Conservation (phyloP, 2,329 filamentous ascomycete species). For the Fusarium aywerte region DNA sequence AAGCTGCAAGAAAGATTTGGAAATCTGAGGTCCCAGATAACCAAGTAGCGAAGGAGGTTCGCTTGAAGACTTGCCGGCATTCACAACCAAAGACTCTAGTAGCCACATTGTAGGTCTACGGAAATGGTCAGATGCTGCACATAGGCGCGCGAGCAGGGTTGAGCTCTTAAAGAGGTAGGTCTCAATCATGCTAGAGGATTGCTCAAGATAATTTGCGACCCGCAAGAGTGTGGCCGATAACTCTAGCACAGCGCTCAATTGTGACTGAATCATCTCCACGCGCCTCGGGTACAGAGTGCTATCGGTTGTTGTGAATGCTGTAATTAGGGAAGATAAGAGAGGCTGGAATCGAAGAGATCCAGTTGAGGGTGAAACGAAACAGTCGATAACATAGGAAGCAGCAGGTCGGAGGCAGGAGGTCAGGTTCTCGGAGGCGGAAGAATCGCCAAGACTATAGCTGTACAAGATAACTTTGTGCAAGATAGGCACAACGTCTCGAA, state of each 20-base stretch:
- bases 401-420: slow-evolving; percentile 75
- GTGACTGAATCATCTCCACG: slow-evolving; percentile 65
- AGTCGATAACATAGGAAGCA: slow-evolving; percentile 79
- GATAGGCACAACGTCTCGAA: slow-evolving; percentile 72
- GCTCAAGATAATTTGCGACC: slow-evolving; percentile 71
- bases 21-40: slow-evolving; percentile 83
- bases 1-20: slow-evolving; percentile 84
- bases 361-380: slow-evolving; percentile 77
- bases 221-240: slow-evolving; percentile 78
- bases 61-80: slow-evolving; percentile 70
- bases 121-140: slow-evolving; percentile 74
- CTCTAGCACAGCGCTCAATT: slow-evolving; percentile 71
- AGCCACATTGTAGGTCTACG: slow-evolving; percentile 73
- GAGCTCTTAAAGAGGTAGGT: slow-evolving; percentile 83
- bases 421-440: slow-evolving; percentile 56
- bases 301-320: slow-evolving; percentile 59
- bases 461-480: slow-evolving; percentile 78
- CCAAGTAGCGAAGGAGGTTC: slow-evolving; percentile 95
- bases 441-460: slow-evolving; percentile 79
- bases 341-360: slow-evolving; percentile 81
- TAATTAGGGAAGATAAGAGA: slow-evolving; percentile 74
- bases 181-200: slow-evolving; percentile 74
- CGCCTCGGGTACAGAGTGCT: slow-evolving; percentile 71
- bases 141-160: slow-evolving; percentile 80
- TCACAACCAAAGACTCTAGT: slow-evolving; percentile 77